Percentiles rank a stretch among this genome's conserved stretches.
phyloP scores from a whole-genome alignment of 2,329 filamentous ascomycete genomes.

The Verticillium klebahnii region DNA sequence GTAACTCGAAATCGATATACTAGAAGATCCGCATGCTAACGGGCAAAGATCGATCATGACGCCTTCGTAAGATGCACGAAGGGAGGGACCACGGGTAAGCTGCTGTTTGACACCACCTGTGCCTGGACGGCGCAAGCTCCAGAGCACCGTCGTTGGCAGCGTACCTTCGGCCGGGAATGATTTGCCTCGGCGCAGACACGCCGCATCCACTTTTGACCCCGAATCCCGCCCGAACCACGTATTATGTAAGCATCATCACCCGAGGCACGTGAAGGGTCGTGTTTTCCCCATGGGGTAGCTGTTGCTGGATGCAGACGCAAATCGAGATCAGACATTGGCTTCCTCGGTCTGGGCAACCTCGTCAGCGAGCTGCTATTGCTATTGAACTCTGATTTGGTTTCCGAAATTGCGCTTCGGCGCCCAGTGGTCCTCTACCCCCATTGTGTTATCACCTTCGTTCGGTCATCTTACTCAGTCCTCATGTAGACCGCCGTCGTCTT shows the following conservation, averaged over 20 bases:
- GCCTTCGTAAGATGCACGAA: neutral
- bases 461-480: neutral
- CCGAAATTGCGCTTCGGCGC: too few species aligned
- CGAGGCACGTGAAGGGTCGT: neutral
- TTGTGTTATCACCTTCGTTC: too few species aligned
- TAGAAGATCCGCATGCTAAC: neutral
- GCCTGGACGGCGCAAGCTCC: neutral
- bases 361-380: too few species aligned
- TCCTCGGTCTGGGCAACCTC: too few species aligned
- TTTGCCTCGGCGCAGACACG: constrained; percentile 3
- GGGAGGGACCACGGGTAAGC: neutral
- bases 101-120: neutral
- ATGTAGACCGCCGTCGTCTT: neutral
- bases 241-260: neutral
- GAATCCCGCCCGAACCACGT: neutral
- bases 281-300: neutral
- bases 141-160: neutral
- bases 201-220: neutral
- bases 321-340: too few species aligned
- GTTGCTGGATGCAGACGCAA: too few species aligned
- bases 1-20: neutral
- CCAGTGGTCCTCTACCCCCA: too few species aligned
- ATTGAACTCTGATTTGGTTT: too few species aligned
- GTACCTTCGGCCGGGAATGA: constrained; percentile 1
- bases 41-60: neutral